phyloP scores from a whole-genome alignment of 495 filamentous ascomycete genomes.

The Pyrenula aspistea region DNA sequence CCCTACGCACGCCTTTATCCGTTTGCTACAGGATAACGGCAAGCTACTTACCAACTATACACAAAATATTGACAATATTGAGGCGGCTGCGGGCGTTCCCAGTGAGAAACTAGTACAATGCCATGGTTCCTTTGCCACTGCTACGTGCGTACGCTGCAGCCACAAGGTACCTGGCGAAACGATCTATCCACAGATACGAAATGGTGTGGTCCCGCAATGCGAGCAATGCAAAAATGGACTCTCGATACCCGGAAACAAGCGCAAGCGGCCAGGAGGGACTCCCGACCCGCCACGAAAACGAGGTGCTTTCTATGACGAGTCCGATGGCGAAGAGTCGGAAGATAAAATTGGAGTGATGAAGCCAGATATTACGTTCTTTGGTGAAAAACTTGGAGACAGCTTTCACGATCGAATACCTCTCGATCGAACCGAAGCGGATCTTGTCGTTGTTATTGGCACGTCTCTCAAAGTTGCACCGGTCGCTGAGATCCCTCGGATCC shows the following conservation, averaged over 20 bases:
- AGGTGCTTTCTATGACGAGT: constrained; percentile 44
- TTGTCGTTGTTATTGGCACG: constrained; percentile 96
- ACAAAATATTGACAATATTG: constrained; percentile 97
- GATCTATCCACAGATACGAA: constrained; percentile 69
- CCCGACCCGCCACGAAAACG: constrained; percentile 38
- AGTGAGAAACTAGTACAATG: constrained; percentile 87
- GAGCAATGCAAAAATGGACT: constrained; percentile 27
- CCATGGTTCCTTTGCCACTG: constrained; percentile 89
- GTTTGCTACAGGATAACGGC: constrained; percentile 78
- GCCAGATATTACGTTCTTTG: constrained; percentile 95
- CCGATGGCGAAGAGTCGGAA: constrained; percentile 61
- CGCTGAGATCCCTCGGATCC: constrained; percentile 71
- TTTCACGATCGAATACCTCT: constrained; percentile 72
- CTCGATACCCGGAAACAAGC: constrained; percentile 47
- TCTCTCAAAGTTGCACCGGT: constrained; percentile 95
- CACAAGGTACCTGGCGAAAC: constrained; percentile 60
- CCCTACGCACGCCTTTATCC: constrained; percentile 90
- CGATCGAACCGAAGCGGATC: constrained; percentile 67
- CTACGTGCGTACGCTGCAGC: constrained; percentile 75
- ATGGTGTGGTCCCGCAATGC: constrained; percentile 53
- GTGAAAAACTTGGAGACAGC: constrained; percentile 57
- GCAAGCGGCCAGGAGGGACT: constrained; percentile 60
- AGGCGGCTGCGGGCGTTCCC: constrained; percentile 71
- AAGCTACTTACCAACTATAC: constrained; percentile 95
- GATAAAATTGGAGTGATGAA: constrained; percentile 88